Conservation (phyloP, 352 stramenopile genomes). For the Pythium dissimile region DNA sequence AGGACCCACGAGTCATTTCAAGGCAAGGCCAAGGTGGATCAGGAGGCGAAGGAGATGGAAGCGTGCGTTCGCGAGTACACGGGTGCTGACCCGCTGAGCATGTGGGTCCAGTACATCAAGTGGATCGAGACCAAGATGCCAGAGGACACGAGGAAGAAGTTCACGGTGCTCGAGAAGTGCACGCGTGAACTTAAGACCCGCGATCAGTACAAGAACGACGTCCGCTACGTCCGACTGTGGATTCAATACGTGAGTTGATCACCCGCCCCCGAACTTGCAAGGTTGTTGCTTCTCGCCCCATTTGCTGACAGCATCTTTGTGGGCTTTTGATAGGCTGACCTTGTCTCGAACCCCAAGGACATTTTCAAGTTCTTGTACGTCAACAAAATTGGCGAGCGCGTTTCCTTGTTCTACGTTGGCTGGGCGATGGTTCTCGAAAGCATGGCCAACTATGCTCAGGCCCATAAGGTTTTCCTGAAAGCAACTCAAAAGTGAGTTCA, state of each 20-base stretch:
- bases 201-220: slow-evolving; percentile 67
- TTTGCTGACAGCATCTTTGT: not conserved
- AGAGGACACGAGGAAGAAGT: slow-evolving; percentile 80
- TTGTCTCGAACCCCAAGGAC: slow-evolving; percentile 83
- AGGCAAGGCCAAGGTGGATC: slow-evolving; percentile 50
- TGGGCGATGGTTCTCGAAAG: slow-evolving; percentile 84
- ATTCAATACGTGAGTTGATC: slow-evolving; percentile 80
- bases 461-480: slow-evolving; percentile 85
- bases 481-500: slow-evolving; percentile 76
- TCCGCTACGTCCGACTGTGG: slow-evolving; percentile 80
- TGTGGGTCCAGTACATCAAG: slow-evolving; percentile 71
- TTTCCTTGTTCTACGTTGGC: slow-evolving; percentile 83
- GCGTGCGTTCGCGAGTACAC: slow-evolving; percentile 39
- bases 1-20: slow-evolving; percentile 61
- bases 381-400: slow-evolving; percentile 80
- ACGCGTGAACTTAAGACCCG: slow-evolving; percentile 67
- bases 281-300: not conserved
- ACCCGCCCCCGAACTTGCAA: not conserved
- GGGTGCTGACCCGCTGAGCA: slow-evolving; percentile 63
- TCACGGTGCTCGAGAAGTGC: slow-evolving; percentile 66
- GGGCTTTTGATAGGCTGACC: slow-evolving; percentile 51
- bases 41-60: slow-evolving; percentile 51
- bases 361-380: slow-evolving; percentile 89
- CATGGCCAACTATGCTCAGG: slow-evolving; percentile 75
- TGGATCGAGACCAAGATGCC: slow-evolving; percentile 82